phyloP scores from a whole-genome alignment of 1,284 basidiomycete genomes.

The Cystobasidiaceae sp. region DNA sequence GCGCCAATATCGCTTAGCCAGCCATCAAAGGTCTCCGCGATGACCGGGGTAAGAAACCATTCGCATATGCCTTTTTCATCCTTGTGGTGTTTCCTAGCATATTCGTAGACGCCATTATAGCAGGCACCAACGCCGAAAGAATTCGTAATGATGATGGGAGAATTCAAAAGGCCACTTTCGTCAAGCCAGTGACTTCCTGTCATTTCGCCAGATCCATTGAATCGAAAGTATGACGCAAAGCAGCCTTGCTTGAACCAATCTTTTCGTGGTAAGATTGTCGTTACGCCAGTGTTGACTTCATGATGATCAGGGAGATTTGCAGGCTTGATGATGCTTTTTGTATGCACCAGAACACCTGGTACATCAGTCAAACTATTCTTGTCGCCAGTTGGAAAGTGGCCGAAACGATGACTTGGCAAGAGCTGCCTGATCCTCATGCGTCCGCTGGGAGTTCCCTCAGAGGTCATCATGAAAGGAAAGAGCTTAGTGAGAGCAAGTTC shows the following conservation, averaged over 20 bases:
- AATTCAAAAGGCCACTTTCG: conserved; percentile 23
- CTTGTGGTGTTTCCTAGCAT: conserved; percentile 30
- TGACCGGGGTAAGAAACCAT: conserved; percentile 36
- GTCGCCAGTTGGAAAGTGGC: conserved; percentile 21
- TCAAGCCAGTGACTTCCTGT: conserved; percentile 35
- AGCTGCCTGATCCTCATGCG: conserved; percentile 22
- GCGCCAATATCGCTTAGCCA: conserved; percentile 36
- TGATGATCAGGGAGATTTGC: conserved; percentile 11
- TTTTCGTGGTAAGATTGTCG: conserved; percentile 34
- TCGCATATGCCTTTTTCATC: conserved; percentile 28
- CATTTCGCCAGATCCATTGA: conserved; percentile 39
- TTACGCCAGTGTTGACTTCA: conserved; percentile 35
- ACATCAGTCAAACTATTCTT: conserved; percentile 26
- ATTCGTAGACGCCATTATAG: conserved; percentile 35
- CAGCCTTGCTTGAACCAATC: conserved; percentile 35
- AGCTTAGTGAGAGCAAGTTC: no score
- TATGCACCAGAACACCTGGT: conserved; percentile 20
- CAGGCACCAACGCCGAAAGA: conserved; percentile 26
- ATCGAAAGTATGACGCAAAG: conserved; percentile 34
- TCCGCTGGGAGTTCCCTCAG: not conserved
- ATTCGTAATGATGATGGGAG: conserved; percentile 29
- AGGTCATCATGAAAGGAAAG: no score
- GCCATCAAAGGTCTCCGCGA: conserved; percentile 38
- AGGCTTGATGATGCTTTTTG: conserved; percentile 13
- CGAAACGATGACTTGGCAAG: conserved; percentile 24